These are phyloP conservation scores for Penicillium sp. DNA, from an alignment of 2,329 filamentous ascomycete genomes.

Conservation along the genomic window DNA sequence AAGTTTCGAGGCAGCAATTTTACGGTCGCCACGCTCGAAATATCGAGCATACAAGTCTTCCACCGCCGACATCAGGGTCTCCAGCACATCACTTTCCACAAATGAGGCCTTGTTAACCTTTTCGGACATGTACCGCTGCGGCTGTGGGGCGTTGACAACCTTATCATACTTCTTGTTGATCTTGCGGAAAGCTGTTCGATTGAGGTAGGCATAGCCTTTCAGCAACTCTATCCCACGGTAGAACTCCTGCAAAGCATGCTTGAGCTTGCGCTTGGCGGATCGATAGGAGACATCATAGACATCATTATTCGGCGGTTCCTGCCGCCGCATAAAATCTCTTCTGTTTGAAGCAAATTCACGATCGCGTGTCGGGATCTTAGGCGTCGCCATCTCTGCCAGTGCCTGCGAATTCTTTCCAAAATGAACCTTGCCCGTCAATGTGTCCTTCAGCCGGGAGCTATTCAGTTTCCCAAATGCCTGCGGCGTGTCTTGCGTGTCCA, in stretches of 20 bases:
- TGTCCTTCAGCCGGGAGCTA: slow-evolving; percentile 34
- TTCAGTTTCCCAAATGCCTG: slow-evolving; percentile 25
- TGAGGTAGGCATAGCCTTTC: slow-evolving; percentile 85
- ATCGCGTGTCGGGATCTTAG: slow-evolving; percentile 32
- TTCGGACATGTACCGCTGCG: slow-evolving; percentile 79
- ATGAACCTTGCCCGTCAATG: slow-evolving; percentile 44
- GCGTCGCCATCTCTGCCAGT: slow-evolving; percentile 44
- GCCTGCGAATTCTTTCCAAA: slow-evolving; percentile 56
- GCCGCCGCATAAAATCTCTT: slow-evolving; percentile 49
- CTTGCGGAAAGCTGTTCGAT: slow-evolving; percentile 90
- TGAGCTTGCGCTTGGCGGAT: slow-evolving; percentile 84
- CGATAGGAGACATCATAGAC: slow-evolving; percentile 75
- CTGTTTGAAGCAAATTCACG: slow-evolving; percentile 29
- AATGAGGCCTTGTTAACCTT: slow-evolving; percentile 90
- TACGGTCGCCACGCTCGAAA: slow-evolving; percentile 89
- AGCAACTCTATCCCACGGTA: slow-evolving; percentile 87
- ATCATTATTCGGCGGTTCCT: slow-evolving; percentile 46
- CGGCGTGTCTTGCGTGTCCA: slow-evolving; percentile 15
- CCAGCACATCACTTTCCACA: slow-evolving; percentile 79
- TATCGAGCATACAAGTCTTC: slow-evolving; percentile 93
- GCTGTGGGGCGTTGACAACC: slow-evolving; percentile 69
- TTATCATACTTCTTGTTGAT: slow-evolving; percentile 99
- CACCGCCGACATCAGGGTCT: slow-evolving; percentile 71
- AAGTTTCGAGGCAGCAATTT: slow-evolving; percentile 82
- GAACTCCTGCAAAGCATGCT: slow-evolving; percentile 84